Evolutionary conservation across 1,139 yeast species (phyloP).

Genomic region (Protomyces lactucae-debilis): DNA sequence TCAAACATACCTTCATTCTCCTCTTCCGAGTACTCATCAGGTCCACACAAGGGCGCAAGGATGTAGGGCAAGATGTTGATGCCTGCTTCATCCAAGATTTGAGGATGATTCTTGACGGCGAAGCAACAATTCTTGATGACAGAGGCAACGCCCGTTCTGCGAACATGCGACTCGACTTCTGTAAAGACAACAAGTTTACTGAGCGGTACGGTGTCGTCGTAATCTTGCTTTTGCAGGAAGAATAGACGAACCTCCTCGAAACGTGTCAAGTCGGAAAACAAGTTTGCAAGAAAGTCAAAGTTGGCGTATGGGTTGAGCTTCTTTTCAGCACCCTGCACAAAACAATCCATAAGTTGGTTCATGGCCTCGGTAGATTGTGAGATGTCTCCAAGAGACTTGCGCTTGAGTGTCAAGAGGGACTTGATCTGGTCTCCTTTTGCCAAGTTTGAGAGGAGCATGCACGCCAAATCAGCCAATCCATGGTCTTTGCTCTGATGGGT

Average conservation of each 20-base stretch:
- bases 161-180: slow-evolving; percentile 65
- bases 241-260: slow-evolving; percentile 66
- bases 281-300: slow-evolving; percentile 78
- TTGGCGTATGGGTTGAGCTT: slow-evolving; percentile 65
- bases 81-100: slow-evolving; percentile 51
- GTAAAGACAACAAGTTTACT: slow-evolving; percentile 78
- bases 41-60: slow-evolving; percentile 75
- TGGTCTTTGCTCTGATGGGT: slow-evolving; percentile 47
- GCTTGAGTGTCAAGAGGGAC: slow-evolving; percentile 43
- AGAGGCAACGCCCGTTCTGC: slow-evolving; percentile 91
- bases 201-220: slow-evolving; percentile 75
- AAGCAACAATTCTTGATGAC: slow-evolving; percentile 86
- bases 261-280: slow-evolving; percentile 86
- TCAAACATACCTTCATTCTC: slow-evolving; percentile 87
- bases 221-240: slow-evolving; percentile 63
- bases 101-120: slow-evolving; percentile 64
- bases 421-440: slow-evolving; percentile 70
- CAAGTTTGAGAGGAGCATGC: slow-evolving; percentile 76
- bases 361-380: slow-evolving; percentile 60
- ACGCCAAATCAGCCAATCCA: slow-evolving; percentile 71
- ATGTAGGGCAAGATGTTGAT: slow-evolving; percentile 77
- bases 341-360: slow-evolving; percentile 84
- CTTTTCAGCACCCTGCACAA: slow-evolving; percentile 78
- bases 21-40: slow-evolving; percentile 65
- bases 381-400: slow-evolving; percentile 38